Evolutionary conservation across 108 stramenopile species (phyloP).

Genomic region (Nitzschia putrida): DNA sequence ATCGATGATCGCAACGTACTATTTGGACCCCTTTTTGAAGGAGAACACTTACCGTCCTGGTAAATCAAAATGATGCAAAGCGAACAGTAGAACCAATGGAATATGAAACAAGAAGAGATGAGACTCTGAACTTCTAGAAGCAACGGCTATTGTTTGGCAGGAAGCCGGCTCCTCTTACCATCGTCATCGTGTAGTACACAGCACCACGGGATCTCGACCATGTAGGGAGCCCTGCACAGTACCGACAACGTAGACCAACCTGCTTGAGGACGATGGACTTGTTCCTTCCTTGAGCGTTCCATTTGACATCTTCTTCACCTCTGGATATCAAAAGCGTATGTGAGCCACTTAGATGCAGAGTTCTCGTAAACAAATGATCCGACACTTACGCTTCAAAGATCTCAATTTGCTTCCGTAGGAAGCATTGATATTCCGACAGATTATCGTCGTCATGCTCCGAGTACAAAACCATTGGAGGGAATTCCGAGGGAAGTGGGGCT

Average conservation of each 20-base stretch:
- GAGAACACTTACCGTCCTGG: background rate
- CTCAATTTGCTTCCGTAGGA: constrained; percentile 47
- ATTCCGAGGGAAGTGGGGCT: background rate
- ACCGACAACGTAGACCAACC: constrained; percentile 19
- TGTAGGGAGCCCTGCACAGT: constrained; percentile 1
- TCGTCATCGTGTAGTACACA: constrained; percentile 37
- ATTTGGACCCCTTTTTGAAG: too few species aligned
- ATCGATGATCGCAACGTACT: background rate
- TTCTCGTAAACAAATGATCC: constrained; percentile 15
- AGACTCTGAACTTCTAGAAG: too few species aligned
- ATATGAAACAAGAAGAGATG: too few species aligned
- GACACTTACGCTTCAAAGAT: constrained; percentile 35
- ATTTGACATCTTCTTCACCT: constrained; percentile 6
- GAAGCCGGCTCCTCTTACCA: too few species aligned
- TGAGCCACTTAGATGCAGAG: constrained; percentile 17
- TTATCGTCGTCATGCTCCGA: constrained; percentile 24
- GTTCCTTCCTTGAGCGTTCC: constrained; percentile 28
- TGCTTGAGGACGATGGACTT: constrained; percentile 34
- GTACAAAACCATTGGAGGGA: background rate
- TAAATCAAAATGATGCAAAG: background rate
- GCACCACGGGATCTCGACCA: constrained; percentile 29
- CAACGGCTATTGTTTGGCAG: too few species aligned
- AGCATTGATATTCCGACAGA: constrained; percentile 38
- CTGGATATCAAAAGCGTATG: constrained; percentile 36
- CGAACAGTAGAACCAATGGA: too few species aligned